Conservation (phyloP, 805 yeast species). For the Metschnikowia kunwiensis region DNA sequence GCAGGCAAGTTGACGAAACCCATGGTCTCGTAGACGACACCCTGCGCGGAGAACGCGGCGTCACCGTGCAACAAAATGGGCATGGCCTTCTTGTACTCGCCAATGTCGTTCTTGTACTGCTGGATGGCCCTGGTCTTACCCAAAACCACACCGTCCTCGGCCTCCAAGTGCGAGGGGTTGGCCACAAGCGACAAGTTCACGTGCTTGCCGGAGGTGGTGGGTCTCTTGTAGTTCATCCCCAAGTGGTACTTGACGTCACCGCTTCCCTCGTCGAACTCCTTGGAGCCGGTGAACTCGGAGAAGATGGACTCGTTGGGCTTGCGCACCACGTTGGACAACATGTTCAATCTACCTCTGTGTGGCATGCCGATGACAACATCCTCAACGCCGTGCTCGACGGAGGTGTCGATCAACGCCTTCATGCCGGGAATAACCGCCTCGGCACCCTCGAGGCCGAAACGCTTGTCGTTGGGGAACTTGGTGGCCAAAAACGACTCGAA, state of each 20-base stretch:
- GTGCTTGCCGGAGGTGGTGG: slow-evolving; percentile 96
- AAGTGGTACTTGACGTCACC: slow-evolving; percentile 99
- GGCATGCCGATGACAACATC: slow-evolving; percentile 99
- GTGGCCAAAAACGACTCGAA: slow-evolving; percentile 91
- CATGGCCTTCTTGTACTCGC: slow-evolving; percentile 80
- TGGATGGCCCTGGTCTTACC: slow-evolving; percentile 97
- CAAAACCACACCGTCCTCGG: slow-evolving; percentile 97
- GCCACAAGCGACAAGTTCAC: slow-evolving; percentile 96
- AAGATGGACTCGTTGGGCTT: slow-evolving; percentile 98
- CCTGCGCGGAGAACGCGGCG: slow-evolving; percentile 98
- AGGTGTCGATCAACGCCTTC: slow-evolving; percentile 89
- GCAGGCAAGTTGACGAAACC: slow-evolving; percentile 92
- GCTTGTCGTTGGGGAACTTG: slow-evolving; percentile 96
- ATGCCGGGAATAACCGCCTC: slow-evolving; percentile 96
- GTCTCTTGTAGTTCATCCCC: slow-evolving; percentile 99
- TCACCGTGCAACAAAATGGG: slow-evolving; percentile 96
- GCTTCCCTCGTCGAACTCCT: slow-evolving; percentile 90
- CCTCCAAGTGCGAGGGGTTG: slow-evolving; percentile 98
- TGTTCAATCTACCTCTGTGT: slow-evolving; percentile 97
- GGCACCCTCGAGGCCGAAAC: slow-evolving; percentile 98
- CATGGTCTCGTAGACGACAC: slow-evolving; percentile 98
- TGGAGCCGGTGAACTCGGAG: slow-evolving; percentile 91
- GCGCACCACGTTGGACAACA: slow-evolving; percentile 96
- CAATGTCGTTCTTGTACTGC: slow-evolving; percentile 85
- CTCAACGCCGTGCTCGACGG: slow-evolving; percentile 90